A percentile compares a stretch with the other conserved stretches of the same genome.
Conservation (phyloP, 169 alveolate genomes). For the Plasmodium falciparum region DNA sequence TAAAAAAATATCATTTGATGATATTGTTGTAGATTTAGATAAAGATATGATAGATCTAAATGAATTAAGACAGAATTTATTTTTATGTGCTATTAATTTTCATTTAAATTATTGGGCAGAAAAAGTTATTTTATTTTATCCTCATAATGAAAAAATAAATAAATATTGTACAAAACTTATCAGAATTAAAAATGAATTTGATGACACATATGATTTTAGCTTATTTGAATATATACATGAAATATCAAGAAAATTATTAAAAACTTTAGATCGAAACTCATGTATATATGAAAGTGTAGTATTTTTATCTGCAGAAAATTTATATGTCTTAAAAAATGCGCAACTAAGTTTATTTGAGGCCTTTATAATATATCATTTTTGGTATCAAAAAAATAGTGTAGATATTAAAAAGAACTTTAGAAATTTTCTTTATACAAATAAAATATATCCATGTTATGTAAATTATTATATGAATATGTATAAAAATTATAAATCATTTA, state of each 20-base stretch:
- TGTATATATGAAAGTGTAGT: slow-evolving; percentile 75
- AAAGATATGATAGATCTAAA: slow-evolving; percentile 50
- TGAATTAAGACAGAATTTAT: slow-evolving; percentile 40
- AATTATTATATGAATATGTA: slow-evolving; percentile 63
- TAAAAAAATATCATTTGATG: slow-evolving; percentile 49
- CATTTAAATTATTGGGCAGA: slow-evolving; percentile 73
- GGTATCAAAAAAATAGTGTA: slow-evolving; percentile 63
- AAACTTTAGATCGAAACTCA: slow-evolving; percentile 40
- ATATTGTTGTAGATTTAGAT: slow-evolving; percentile 61
- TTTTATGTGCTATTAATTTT: slow-evolving; percentile 73
- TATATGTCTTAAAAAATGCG: slow-evolving; percentile 50
- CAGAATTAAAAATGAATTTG: slow-evolving; percentile 61
- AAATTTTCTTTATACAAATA: slow-evolving; percentile 58
- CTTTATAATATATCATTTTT: slow-evolving; percentile 60
- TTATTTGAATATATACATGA: slow-evolving; percentile 50
- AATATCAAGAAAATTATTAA: slow-evolving; percentile 47
- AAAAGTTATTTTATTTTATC: slow-evolving; percentile 73
- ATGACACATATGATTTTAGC: slow-evolving; percentile 59
- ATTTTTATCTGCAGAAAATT: slow-evolving; percentile 57
- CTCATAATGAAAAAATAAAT: slow-evolving; percentile 66
- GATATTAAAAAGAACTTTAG: slow-evolving; percentile 45
- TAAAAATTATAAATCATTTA: slow-evolving; percentile 26
- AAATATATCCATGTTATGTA: slow-evolving; percentile 60
- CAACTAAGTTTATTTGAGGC: slow-evolving; percentile 54
- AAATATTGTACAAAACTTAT: slow-evolving; percentile 47